Conservation (phyloP, 2,329 filamentous ascomycete species). For the Colletotrichum camelliae region DNA sequence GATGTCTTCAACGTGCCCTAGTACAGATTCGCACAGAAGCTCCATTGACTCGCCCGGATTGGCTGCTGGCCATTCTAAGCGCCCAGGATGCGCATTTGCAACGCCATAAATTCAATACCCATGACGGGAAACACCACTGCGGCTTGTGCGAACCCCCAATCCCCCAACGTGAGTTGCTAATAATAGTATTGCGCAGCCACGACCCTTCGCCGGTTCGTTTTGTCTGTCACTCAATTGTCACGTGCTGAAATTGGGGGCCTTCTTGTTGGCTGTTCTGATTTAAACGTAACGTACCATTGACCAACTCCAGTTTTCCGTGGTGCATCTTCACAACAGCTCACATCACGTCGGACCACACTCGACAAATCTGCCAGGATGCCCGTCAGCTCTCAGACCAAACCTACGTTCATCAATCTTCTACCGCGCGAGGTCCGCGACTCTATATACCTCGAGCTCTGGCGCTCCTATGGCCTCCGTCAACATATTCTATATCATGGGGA, state of each 20-base stretch:
- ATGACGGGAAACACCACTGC: not conserved
- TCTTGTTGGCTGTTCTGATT: not conserved
- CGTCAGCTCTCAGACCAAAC: not conserved
- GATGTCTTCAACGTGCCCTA: not conserved
- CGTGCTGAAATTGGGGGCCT: not conserved
- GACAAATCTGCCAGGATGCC: not conserved
- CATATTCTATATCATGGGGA: conserved; percentile 4
- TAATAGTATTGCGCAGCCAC: not conserved
- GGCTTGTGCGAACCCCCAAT: not conserved
- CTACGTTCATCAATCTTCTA: not conserved
- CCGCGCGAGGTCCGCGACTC: conserved; percentile 18
- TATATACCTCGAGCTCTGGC: conserved; percentile 23
- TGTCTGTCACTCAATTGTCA: not conserved
- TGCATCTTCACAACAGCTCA: not conserved
- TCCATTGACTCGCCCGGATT: not conserved
- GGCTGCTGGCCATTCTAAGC: not conserved
- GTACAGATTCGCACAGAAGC: not conserved
- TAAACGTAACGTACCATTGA: not conserved
- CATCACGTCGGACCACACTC: not conserved
- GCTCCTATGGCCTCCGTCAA: not conserved
- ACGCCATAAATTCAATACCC: not conserved
- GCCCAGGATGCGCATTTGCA: not conserved
- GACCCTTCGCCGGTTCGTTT: not conserved
- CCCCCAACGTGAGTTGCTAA: not conserved
- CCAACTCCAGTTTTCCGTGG: not conserved